Conservation (phyloP, 176 grass and related monocot genomes). For the Oryza brachyantha region DNA sequence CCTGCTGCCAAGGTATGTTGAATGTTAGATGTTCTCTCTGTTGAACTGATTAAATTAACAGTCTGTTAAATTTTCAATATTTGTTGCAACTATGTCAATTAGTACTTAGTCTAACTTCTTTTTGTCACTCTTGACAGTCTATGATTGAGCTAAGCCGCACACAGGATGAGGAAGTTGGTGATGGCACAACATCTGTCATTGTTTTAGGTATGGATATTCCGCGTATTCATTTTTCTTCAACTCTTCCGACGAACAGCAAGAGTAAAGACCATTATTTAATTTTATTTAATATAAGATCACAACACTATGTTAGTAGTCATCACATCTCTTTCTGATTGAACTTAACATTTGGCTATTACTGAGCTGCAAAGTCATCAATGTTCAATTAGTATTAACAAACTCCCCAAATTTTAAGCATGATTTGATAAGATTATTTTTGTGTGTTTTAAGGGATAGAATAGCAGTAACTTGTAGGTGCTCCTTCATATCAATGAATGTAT, state of each 20-base stretch:
- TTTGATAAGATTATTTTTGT: not conserved
- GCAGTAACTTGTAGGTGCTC: not conserved
- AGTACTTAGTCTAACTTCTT: not conserved
- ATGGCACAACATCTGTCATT: slow-evolving; percentile 99
- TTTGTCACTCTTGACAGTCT: slow-evolving; percentile 35
- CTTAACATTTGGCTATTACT: not conserved
- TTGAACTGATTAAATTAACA: not conserved
- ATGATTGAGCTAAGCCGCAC: slow-evolving; percentile 99
- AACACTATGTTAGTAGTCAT: not conserved
- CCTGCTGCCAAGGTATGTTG: slow-evolving; percentile 88
- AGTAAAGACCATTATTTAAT: not conserved
- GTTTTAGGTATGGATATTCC: slow-evolving; percentile 68
- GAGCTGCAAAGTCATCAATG: not conserved
- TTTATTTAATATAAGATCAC: not conserved
- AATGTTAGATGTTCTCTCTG: not conserved
- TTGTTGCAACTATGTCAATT: not conserved
- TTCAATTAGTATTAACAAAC: not conserved
- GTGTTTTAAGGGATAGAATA: not conserved
- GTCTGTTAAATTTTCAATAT: not conserved
- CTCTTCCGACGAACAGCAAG: not conserved
- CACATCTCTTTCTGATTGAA: not conserved
- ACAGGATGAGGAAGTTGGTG: slow-evolving; percentile 98
- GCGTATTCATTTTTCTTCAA: not conserved
- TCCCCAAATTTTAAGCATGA: no score
- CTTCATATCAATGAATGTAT: not conserved